Evolutionary conservation across 177 flowering plant genomes (phyloP).

Genomic region (Telopea speciosissima): DNA sequence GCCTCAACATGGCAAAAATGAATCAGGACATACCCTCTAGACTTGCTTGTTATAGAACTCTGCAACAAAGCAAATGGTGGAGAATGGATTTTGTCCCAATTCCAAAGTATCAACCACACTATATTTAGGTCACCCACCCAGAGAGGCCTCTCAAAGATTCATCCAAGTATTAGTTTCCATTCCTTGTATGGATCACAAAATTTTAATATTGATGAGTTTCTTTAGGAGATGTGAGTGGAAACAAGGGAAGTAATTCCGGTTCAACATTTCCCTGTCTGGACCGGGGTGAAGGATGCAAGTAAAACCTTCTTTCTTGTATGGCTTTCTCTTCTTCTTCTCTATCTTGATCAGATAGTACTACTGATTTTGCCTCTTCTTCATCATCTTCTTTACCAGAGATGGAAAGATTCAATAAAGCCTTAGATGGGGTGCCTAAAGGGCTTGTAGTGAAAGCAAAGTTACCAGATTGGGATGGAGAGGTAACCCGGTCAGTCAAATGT

Average conservation of each 20-base stretch:
- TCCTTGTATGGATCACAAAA: no score
- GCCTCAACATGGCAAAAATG: no score
- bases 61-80: no score
- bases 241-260: constrained; percentile 61
- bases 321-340: constrained; percentile 61
- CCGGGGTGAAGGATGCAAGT: constrained; percentile 65
- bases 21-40: no score
- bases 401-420: constrained; percentile 36
- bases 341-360: constrained; percentile 7
- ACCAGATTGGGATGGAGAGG: constrained; percentile 7
- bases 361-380: background rate
- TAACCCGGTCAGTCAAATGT: background rate
- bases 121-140: no score
- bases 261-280: constrained; percentile 35
- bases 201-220: no score
- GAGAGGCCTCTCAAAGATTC: no score
- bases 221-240: constrained; percentile 46
- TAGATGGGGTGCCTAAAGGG: constrained; percentile 38
- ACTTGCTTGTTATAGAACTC: no score
- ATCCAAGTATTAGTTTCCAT: no score
- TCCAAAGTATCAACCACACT: no score
- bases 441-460: constrained; percentile 18
- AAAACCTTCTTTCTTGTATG: constrained; percentile 57
- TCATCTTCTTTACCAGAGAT: constrained; percentile 23
- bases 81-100: no score